A percentile compares a stretch with the other conserved stretches of the same genome.
Evolutionary conservation across 108 stramenopile species (phyloP).

Genomic region (Conticribra guillardii): DNA sequence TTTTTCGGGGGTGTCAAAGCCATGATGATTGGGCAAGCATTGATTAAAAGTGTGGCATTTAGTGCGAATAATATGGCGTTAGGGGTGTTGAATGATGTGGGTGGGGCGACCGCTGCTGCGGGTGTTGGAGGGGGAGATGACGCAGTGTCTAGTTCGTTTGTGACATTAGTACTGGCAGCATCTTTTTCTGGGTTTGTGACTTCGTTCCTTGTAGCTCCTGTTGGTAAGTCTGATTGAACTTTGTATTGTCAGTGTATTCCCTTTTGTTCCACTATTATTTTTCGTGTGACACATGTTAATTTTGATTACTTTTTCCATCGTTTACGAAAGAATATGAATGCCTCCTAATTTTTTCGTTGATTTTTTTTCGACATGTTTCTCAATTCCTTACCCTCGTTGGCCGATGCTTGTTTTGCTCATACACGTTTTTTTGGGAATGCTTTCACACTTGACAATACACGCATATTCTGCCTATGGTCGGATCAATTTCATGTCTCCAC

Average conservation of each 20-base stretch:
- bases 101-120: neutral
- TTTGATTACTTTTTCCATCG: too few relatives aligned
- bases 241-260: neutral
- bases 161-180: conserved; percentile 46
- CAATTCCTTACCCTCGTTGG: too few relatives aligned
- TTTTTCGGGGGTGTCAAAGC: conserved; percentile 58
- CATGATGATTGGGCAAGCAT: conserved; percentile 60
- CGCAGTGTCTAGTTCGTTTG: conserved; percentile 20
- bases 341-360: too few relatives aligned
- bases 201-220: conserved; percentile 57
- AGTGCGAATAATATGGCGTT: conserved; percentile 46
- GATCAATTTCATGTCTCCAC: neutral
- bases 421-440: neutral
- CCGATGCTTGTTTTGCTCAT: neutral
- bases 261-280: neutral
- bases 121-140: neutral
- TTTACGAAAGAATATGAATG: too few relatives aligned
- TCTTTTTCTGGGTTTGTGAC: conserved; percentile 58
- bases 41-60: conserved; percentile 61
- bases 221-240: conserved; percentile 18
- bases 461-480: neutral
- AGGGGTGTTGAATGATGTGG: conserved; percentile 23
- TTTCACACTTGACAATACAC: neutral
- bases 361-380: too few relatives aligned
- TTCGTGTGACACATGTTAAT: too few relatives aligned